Conservation (phyloP, 2,329 filamentous ascomycete species). For the Hypomyces perniciosus region DNA sequence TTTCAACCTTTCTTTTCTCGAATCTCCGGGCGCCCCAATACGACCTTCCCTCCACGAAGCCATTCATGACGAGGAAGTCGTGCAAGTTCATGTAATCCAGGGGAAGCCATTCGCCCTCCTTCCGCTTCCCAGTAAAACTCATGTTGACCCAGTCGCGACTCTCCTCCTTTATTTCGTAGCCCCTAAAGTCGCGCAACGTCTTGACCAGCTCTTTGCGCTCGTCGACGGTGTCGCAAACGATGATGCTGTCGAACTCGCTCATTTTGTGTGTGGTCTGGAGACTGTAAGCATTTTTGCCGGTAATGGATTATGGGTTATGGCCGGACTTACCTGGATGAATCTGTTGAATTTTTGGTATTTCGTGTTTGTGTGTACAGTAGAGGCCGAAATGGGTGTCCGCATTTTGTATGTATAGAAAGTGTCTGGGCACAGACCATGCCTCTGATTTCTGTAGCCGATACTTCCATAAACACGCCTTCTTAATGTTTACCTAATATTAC, state of each 20-base stretch:
- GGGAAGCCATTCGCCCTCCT: neutral
- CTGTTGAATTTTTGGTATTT: too few relatives aligned
- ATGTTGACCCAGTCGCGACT: constrained; percentile 1
- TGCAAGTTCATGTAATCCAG: neutral
- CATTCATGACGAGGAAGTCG: neutral
- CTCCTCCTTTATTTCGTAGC: neutral
- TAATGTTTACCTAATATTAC: too few relatives aligned
- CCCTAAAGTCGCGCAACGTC: neutral
- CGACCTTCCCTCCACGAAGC: neutral
- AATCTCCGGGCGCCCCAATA: constrained; percentile 4
- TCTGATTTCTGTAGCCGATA: too few relatives aligned
- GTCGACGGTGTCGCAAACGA: neutral
- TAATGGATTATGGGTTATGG: too few relatives aligned
- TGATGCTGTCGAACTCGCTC: constrained; percentile 4
- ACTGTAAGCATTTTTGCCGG: too few relatives aligned
- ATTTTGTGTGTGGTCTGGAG: neutral
- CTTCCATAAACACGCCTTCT: too few relatives aligned
- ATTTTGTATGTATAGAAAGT: too few relatives aligned
- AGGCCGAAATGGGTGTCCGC: too few relatives aligned
- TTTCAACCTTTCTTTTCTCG: neutral
- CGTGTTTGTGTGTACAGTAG: too few relatives aligned
- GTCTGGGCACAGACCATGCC: too few relatives aligned
- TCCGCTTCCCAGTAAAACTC: neutral
- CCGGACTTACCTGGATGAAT: too few relatives aligned
- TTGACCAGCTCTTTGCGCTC: neutral